Base-by-base conservation (phyloP, 2,329 filamentous ascomycete species). In the Talaromyces sp. region DNA sequence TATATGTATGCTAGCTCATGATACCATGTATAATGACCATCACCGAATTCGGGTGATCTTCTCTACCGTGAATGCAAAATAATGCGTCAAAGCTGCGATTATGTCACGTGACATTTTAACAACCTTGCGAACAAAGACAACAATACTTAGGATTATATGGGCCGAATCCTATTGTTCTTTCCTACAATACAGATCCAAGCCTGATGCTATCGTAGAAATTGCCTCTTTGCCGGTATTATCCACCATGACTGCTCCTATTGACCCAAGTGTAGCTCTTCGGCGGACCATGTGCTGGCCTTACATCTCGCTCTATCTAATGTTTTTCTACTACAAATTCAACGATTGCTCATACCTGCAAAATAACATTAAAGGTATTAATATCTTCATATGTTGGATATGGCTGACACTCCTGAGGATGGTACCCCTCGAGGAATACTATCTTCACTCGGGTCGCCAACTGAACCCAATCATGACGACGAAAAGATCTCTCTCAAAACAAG, bases 401-500 rank as follows among this genome's bases (percentile, higher is more conserved):
- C 50, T 63, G 50, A 57, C n/a, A 63, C n/a, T 14, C 39, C 19
- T 16, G 50, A 57, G 4, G 11, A n/a, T 0, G n/a, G 13, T n/a
- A 10, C n/a, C 27, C 22, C 24, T 24, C 60, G 7, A 54, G 61
- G 22, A 27, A 37, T 22, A 3, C 39, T 27, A 9, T 11, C 14
- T 39, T 31, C 35, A 14, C 39, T 33, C 8, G 37, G 31, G 7
- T 27, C 33, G 22, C 24, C 35, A 16, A 11, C n/a, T 14, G 59
- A 50, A 16, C 22, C 27, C 6, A 52, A 35, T 11, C 60, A 52
- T 11, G 52, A 47, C 14, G 19, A 50, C 16, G 43, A 60, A 27
- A 63, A 56, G 16, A 43, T 43, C 14, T n/a, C 9, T 22, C 24
- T 64, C 27, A 60, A 66, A 35, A 64, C 71, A 14, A 71, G 72